phyloP scores from a whole-genome alignment of 768 basidiomycete genomes.

The Amanita fuliginea region DNA sequence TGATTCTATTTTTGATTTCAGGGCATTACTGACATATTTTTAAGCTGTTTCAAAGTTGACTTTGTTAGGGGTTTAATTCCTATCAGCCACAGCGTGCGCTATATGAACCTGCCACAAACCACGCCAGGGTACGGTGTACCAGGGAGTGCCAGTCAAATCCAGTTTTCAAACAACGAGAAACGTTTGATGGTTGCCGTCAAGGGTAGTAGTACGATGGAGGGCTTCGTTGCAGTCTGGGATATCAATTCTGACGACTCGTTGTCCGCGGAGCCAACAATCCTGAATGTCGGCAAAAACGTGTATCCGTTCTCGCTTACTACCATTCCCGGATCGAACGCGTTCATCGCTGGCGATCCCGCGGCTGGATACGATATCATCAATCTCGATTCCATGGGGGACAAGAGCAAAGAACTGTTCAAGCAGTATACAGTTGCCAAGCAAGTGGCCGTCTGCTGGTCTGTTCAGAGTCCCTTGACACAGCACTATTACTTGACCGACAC shows the following conservation, averaged over 20 bases:
- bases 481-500: conserved; percentile 3
- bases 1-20: neutral
- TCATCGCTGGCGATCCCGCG: neutral
- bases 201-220: neutral
- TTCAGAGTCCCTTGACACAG: neutral
- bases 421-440: neutral
- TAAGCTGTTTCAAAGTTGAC: neutral
- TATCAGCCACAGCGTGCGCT: neutral
- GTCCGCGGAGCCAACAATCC: neutral
- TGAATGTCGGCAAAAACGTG: neutral
- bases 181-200: neutral
- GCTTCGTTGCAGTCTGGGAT: neutral
- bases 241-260: neutral
- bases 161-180: neutral
- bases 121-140: neutral
- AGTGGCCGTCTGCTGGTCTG: neutral
- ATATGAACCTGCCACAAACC: neutral
- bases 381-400: neutral
- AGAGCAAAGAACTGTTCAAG: neutral
- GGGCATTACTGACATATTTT: neutral
- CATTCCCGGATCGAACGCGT: neutral
- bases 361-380: neutral
- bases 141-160: neutral
- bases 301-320: neutral
- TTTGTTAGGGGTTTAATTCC: neutral